phyloP scores from a whole-genome alignment of 2,329 filamentous ascomycete genomes.

The Cytospora piceicola region DNA sequence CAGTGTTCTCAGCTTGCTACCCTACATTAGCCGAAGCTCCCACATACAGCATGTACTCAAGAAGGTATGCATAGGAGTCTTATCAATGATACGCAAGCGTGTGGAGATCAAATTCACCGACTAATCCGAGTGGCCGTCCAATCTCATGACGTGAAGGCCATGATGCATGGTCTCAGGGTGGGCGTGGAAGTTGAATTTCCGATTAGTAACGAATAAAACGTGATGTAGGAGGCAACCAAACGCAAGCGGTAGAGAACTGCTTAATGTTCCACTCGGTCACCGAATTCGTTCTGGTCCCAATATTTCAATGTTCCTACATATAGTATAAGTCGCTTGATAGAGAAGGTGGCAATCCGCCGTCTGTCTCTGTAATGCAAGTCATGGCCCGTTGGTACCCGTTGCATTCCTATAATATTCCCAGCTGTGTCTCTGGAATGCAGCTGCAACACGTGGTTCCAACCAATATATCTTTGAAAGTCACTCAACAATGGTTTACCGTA shows the following conservation, averaged over 20 bases:
- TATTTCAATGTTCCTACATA: neutral
- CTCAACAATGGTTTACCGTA: too few species aligned
- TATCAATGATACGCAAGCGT: neutral
- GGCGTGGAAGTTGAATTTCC: neutral
- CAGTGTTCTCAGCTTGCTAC: neutral
- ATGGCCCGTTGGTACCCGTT: neutral
- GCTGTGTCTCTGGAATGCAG: too few species aligned
- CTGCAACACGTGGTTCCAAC: too few species aligned
- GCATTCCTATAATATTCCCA: neutral
- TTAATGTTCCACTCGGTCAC: neutral
- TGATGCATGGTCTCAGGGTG: neutral
- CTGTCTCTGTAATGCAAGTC: neutral
- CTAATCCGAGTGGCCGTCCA: neutral
- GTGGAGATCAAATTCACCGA: neutral
- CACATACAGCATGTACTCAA: neutral
- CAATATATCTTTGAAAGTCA: too few species aligned
- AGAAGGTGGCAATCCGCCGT: slow-evolving; percentile 16
- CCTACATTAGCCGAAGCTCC: neutral
- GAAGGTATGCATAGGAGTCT: neutral
- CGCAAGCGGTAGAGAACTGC: neutral
- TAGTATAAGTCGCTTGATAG: slow-evolving; percentile 1
- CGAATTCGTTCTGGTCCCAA: neutral
- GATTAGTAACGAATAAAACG: neutral
- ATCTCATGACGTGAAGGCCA: neutral
- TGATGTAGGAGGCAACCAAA: neutral